phyloP scores from a whole-genome alignment of 148 eudicot genomes.

The Rhododendron simsii region DNA sequence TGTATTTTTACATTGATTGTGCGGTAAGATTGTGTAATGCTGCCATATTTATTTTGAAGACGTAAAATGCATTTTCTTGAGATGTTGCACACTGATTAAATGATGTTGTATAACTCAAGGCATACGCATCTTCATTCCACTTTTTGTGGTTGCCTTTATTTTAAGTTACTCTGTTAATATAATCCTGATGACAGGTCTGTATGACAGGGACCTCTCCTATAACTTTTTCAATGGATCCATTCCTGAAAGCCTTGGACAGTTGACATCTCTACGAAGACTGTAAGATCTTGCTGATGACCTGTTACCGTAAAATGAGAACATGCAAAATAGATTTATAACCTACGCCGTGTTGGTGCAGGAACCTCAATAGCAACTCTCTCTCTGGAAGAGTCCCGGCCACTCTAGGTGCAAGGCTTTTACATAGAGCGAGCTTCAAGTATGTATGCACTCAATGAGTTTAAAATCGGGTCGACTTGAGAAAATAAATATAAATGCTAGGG shows the following conservation, averaged over 20 bases:
- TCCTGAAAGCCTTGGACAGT: slow-evolving; percentile 82
- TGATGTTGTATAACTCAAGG: not conserved
- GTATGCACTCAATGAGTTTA: slow-evolving; percentile 9
- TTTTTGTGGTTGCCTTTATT: not conserved
- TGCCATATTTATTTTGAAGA: not conserved
- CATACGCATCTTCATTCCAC: not conserved
- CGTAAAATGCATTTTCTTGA: not conserved
- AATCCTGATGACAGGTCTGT: slow-evolving; percentile 8
- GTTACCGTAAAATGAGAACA: not conserved
- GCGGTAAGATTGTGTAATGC: not conserved
- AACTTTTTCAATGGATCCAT: slow-evolving; percentile 89
- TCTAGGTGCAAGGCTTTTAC: slow-evolving; percentile 85
- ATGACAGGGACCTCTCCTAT: slow-evolving; percentile 90
- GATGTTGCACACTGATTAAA: not conserved
- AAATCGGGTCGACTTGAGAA: not conserved
- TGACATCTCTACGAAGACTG: slow-evolving; percentile 65
- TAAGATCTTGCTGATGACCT: slow-evolving; percentile 32
- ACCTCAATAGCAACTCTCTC: slow-evolving; percentile 85
- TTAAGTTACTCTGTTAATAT: not conserved
- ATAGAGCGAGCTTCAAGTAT: slow-evolving; percentile 97
- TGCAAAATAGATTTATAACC: not conserved
- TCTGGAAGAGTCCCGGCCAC: slow-evolving; percentile 83
- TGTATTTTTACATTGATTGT: not conserved
- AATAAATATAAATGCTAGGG: not conserved
- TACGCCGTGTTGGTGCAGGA: slow-evolving; percentile 35